A percentile compares a stretch with the other conserved stretches of the same genome.
Conservation (phyloP, 495 filamentous ascomycete genomes). For the Penicillium alfredii region DNA sequence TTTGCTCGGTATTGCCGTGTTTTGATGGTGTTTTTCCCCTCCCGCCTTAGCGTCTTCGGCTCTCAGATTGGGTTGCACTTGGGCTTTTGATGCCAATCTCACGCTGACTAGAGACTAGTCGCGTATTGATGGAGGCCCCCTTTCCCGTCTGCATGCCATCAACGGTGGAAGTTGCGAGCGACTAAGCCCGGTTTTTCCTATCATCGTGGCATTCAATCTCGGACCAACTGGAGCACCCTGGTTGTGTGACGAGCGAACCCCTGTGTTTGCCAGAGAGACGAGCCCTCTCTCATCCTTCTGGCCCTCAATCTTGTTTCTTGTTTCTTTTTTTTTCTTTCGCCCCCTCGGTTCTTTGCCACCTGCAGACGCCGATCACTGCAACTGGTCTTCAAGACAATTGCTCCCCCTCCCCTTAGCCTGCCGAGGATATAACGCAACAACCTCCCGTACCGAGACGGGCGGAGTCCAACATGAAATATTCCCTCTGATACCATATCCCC, state of each 20-base stretch:
- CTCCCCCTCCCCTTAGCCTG: not conserved
- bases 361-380: conserved; percentile 9
- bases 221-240: conserved; percentile 18
- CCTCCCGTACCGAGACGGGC: not conserved
- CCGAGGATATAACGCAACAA: conserved; percentile 8
- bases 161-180: conserved; percentile 4
- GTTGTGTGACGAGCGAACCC: conserved; percentile 17
- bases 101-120: conserved; percentile 4
- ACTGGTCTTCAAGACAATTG: conserved; percentile 2
- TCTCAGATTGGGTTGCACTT: too few relatives aligned
- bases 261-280: conserved; percentile 12
- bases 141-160: conserved; percentile 3
- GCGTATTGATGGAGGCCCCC: conserved; percentile 5
- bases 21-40: too few relatives aligned
- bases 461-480: not conserved
- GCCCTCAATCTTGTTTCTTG: conserved; percentile 8
- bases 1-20: too few relatives aligned
- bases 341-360: conserved; percentile 8
- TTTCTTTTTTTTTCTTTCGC: too few relatives aligned
- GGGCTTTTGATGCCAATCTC: not conserved
- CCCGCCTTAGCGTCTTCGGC: too few relatives aligned
- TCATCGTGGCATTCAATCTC: conserved; percentile 12
- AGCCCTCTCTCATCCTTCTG: not conserved
- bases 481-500: too few relatives aligned
- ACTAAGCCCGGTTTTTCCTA: conserved; percentile 1